phyloP scores from a whole-genome alignment of 148 eudicot species.

The Nyssa sinensis region DNA sequence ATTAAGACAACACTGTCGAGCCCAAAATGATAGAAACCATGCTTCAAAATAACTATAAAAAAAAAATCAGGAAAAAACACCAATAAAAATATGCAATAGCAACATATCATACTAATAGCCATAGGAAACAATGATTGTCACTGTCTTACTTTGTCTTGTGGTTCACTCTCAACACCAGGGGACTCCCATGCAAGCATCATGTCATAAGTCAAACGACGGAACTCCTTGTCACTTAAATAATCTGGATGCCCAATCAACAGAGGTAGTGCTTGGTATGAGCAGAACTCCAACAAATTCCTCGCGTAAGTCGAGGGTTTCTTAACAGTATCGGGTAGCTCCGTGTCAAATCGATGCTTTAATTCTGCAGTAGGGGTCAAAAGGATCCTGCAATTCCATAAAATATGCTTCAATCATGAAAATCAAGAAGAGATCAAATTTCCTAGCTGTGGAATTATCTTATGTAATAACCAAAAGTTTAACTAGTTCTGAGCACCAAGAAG shows the following conservation, averaged over 20 bases:
- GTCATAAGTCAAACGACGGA: slow-evolving; percentile 63
- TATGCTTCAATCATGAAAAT: not conserved
- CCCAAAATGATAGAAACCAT: not conserved
- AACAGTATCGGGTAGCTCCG: slow-evolving; percentile 37
- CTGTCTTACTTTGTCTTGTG: slow-evolving; percentile 41
- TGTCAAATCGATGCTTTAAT: slow-evolving; percentile 47
- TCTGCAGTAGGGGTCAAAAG: slow-evolving; percentile 48
- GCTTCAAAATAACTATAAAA: not conserved
- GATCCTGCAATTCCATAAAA: slow-evolving; percentile 43
- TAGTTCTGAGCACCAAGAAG: not conserved
- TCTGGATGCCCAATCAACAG: slow-evolving; percentile 38
- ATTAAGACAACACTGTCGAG: not conserved
- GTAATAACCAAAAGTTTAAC: not conserved
- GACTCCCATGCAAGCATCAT: slow-evolving; percentile 93
- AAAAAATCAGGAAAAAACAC: not conserved
- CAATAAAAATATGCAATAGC: not conserved
- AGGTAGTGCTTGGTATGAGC: slow-evolving; percentile 59
- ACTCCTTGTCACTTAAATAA: slow-evolving; percentile 66
- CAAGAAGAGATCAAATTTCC: not conserved
- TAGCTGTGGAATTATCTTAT: not conserved
- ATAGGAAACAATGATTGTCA: not conserved
- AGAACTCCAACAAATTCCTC: slow-evolving; percentile 61
- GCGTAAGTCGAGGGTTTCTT: slow-evolving; percentile 42
- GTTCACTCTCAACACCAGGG: slow-evolving; percentile 44
- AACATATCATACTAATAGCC: not conserved